Evolutionary conservation across 176 grass and related monocot species (phyloP).

Genomic region (Panicum miliaceum): DNA sequence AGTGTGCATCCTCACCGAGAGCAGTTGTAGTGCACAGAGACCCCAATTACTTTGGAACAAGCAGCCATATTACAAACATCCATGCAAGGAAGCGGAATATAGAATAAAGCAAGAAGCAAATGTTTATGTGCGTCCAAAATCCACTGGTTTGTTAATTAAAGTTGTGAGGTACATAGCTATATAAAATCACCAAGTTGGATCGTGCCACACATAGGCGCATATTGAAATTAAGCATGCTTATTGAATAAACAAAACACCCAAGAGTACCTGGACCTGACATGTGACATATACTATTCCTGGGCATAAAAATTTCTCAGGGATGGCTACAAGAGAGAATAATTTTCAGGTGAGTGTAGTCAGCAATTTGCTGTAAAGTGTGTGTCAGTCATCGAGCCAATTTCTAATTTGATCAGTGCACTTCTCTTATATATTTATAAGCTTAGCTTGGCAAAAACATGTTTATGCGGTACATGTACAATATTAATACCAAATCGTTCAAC

Average conservation of each 20-base stretch:
- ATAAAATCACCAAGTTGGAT: constrained; percentile 18
- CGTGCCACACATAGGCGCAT: background rate
- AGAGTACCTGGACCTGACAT: background rate
- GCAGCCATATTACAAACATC: constrained; percentile 3
- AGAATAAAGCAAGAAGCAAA: constrained; percentile 44
- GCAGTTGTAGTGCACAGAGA: constrained; percentile 31
- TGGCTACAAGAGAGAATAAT: background rate
- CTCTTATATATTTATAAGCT: background rate
- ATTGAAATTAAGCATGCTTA: constrained; percentile 7
- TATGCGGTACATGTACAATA: too few relatives aligned
- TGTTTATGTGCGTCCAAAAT: constrained; percentile 28
- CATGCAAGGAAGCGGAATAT: constrained; percentile 22
- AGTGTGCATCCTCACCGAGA: background rate
- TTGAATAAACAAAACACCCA: background rate
- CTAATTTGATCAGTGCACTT: background rate
- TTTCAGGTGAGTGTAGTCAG: background rate
- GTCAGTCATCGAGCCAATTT: background rate
- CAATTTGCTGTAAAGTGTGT: background rate
- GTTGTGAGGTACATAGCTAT: background rate
- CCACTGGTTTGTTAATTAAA: constrained; percentile 18
- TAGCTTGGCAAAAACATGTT: background rate
- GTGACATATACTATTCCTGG: background rate
- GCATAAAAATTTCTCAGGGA: background rate
- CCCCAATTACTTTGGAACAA: constrained; percentile 23
- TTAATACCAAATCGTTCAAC: too few relatives aligned